Evolutionary conservation across 345 rosid species (phyloP).

Genomic region (Pugionium cornutum): DNA sequence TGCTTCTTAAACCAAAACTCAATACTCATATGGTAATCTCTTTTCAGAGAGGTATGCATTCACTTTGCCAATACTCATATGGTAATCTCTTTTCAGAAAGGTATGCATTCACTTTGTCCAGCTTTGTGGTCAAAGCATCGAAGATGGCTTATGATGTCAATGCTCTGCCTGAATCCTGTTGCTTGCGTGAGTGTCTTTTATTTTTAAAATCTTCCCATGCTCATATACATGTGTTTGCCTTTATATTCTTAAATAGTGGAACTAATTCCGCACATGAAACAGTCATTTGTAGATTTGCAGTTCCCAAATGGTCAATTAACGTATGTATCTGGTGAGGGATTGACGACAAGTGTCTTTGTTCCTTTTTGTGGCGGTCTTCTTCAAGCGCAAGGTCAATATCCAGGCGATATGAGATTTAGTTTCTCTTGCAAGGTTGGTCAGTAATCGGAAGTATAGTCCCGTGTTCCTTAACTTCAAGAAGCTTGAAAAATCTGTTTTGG

Average conservation of each 20-base stretch:
- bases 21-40: conserved; percentile 21
- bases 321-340: conserved; percentile 87
- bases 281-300: conserved; percentile 95
- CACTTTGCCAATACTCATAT: conserved; percentile 59
- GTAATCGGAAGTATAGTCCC: neutral
- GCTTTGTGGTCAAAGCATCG: conserved; percentile 97
- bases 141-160: conserved; percentile 97
- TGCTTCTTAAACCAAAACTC: conserved; percentile 32
- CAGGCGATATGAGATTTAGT: conserved; percentile 97
- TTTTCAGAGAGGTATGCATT: conserved; percentile 90
- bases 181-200: conserved; percentile 67
- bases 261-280: conserved; percentile 18
- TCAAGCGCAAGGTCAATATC: conserved; percentile 97
- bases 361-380: conserved; percentile 89
- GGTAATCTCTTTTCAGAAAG: conserved; percentile 58
- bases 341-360: conserved; percentile 84
- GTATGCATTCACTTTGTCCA: conserved; percentile 96
- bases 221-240: neutral
- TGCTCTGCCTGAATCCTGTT: conserved; percentile 89
- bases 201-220: neutral
- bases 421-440: conserved; percentile 71
- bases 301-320: conserved; percentile 94
- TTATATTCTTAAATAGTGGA: conserved; percentile 10
- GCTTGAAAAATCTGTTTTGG: neutral
- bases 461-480: conserved; percentile 1